phyloP scores from a whole-genome alignment of 805 yeast species.

The Lachancea kluyveri region DNA sequence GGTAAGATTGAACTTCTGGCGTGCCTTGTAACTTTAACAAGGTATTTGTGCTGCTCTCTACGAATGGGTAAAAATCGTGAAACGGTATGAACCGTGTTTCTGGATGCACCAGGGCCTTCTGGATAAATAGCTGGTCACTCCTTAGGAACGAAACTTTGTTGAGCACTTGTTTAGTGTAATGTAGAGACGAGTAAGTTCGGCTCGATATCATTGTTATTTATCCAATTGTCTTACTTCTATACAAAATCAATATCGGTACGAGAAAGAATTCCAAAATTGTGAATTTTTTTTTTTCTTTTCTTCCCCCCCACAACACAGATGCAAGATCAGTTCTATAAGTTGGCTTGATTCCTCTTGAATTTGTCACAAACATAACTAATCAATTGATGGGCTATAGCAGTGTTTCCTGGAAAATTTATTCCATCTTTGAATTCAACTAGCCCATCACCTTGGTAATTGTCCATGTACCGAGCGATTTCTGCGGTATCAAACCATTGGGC shows the following conservation, averaged over 20 bases:
- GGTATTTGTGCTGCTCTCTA: conserved; percentile 2
- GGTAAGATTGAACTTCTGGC: conserved; percentile 6
- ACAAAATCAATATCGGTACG: no score
- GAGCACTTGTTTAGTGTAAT: conserved; percentile 20
- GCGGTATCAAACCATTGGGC: conserved; percentile 78
- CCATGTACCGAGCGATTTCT: conserved; percentile 40
- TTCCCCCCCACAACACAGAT: no score
- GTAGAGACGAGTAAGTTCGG: conserved; percentile 6
- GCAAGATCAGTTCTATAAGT: no score
- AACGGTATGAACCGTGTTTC: conserved; percentile 37
- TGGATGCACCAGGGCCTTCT: conserved; percentile 37
- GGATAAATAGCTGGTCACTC: conserved; percentile 42
- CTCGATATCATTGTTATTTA: no score
- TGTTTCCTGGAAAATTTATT: conserved; percentile 25
- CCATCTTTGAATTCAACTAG: conserved; percentile 16
- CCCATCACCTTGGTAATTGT: conserved; percentile 18
- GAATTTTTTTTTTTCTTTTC: no score
- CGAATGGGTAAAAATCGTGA: conserved; percentile 16
- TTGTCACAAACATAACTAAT: conserved; percentile 11
- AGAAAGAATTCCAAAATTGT: no score
- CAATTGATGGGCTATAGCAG: conserved; percentile 27
- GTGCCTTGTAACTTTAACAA: conserved; percentile 5
- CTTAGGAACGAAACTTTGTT: conserved; percentile 55
- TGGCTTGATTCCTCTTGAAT: conserved; percentile 1
- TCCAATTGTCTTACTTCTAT: no score